A percentile compares a stretch with the other conserved stretches of the same genome.
Evolutionary conservation across 306 rosid genomes (phyloP).

Genomic region (Ziziphus jujuba): DNA sequence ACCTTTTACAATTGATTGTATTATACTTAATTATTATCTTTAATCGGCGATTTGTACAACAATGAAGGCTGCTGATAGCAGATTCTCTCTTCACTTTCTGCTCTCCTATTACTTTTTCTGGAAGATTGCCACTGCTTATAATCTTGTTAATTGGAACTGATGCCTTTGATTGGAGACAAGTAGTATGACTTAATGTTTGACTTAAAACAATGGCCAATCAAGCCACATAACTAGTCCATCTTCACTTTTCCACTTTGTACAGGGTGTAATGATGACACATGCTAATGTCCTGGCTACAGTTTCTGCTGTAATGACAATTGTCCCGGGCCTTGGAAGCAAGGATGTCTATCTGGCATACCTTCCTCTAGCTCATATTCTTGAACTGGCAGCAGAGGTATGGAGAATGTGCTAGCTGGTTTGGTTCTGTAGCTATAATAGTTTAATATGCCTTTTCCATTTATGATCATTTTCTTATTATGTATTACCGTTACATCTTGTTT

Average conservation of each 20-base stretch:
- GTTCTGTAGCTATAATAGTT: conserved; percentile 25
- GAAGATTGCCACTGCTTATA: not conserved
- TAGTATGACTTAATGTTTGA: not conserved
- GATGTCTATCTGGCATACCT: conserved; percentile 87
- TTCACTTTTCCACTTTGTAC: conserved; percentile 24
- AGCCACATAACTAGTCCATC: conserved; percentile 5
- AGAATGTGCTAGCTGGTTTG: conserved; percentile 20
- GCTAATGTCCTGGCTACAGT: conserved; percentile 81
- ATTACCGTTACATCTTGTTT: conserved; percentile 9
- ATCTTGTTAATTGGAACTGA: not conserved
- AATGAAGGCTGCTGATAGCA: too few species aligned
- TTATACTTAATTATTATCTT: too few species aligned
- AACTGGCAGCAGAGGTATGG: conserved; percentile 90
- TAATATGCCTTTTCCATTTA: conserved; percentile 1
- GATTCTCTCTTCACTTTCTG: not conserved
- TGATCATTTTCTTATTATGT: not conserved
- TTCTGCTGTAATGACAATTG: conserved; percentile 83
- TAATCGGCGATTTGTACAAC: too few species aligned
- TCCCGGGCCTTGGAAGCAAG: conserved; percentile 70
- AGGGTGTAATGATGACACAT: conserved; percentile 99
- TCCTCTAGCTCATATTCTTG: conserved; percentile 98
- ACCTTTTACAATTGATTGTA: conserved; percentile 13
- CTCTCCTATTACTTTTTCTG: not conserved
- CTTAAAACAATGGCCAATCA: not conserved
- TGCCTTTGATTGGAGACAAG: too few species aligned